Conservation (phyloP, 139 green algal genomes). For the Mychonastes homosphaera region DNA sequence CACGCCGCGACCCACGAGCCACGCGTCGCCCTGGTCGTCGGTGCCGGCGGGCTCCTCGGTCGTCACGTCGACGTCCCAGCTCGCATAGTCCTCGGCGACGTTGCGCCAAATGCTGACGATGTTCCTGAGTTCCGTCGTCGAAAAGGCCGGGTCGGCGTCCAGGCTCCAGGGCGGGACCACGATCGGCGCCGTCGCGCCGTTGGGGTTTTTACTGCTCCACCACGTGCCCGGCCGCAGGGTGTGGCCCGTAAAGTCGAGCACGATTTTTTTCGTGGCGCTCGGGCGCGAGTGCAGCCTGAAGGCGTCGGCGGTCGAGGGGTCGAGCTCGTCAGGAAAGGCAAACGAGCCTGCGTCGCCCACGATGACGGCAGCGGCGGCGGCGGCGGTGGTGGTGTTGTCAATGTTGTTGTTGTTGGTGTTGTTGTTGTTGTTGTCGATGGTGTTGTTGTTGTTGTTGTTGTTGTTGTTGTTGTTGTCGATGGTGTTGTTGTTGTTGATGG, state of each 20-base stretch:
- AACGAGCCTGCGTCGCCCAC: too few species aligned
- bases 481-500: too few species aligned
- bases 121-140: neutral
- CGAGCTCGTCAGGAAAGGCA: too few species aligned
- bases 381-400: too few species aligned
- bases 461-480: too few species aligned
- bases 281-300: slow-evolving; percentile 3
- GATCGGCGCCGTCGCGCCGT: neutral
- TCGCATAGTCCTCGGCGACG: slow-evolving; percentile 2
- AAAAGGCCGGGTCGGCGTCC: neutral
- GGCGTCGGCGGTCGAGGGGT: too few species aligned
- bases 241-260: slow-evolving; percentile 2
- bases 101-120: neutral
- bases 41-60: slow-evolving; percentile 3
- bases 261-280: neutral
- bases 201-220: neutral
- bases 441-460: too few species aligned
- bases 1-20: neutral
- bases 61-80: slow-evolving; percentile 6
- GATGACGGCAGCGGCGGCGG: too few species aligned
- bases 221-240: neutral
- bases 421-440: too few species aligned
- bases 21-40: neutral
- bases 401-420: too few species aligned
- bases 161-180: neutral